Base-by-base conservation (phyloP, 164 flowering plant species). In the Warburgia ugandensis region DNA sequence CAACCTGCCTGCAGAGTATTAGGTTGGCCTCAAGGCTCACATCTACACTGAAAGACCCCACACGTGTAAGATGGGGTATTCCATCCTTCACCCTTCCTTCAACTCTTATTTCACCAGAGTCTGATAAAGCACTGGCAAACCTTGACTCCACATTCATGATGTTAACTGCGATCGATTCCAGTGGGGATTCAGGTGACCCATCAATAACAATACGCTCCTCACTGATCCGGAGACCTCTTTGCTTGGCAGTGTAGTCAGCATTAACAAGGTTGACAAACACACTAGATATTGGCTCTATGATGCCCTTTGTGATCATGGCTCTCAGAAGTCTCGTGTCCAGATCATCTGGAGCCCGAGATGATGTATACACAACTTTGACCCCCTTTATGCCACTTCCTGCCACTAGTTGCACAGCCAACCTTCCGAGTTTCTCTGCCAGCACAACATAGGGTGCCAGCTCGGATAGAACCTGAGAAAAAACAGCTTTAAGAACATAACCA, bases 291-390 rank as follows among this genome's bases (percentile, higher is more conserved):
- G 94, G 94, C 66, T 87, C 96, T 23, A 87, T 73, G 19, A 87
- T 64, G 47, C 96, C 96, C 47, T 87, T 87, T 19, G 74, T 84
- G 47, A 84, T 68, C 94, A 80, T 87, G 14, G 96, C 94, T 3
- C 88, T 72, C 35, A 87, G 79, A 9, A 87, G 75, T 37, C 90
- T 76, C 1, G 96, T 84, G 70, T 84, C 90, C 28, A 87, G 74
- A 62, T 77, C 86, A 69, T 79, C 80, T 11, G 78, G 83, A 33
- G 56, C 75, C 42, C 96, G 63, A 14, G 96, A 69, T 28, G 96
- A 69, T 29, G 50, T 70, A 63, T 87, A 87, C 1, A 79, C 77
- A 39, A 84, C 87, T 67, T 80, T 87, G 51, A 84, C 84, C 8
- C 72, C 41, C 59, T 75, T 71, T 14, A 84, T 63, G 17, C 88